phyloP scores from a whole-genome alignment of 2,329 filamentous ascomycete species.

The Penicillium sp. region DNA sequence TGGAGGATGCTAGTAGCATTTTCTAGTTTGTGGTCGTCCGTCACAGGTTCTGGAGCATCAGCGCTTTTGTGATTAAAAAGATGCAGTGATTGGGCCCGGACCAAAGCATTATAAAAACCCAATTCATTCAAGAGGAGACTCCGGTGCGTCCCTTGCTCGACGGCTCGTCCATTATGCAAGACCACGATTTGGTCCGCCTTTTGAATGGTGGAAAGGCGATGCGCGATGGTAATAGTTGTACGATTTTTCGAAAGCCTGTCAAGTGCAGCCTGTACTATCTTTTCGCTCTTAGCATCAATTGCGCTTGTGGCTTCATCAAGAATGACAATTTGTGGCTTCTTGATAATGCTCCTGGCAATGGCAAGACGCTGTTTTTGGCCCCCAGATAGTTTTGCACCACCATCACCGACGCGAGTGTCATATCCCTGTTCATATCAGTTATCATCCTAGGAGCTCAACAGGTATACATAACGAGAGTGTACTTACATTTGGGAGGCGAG shows the following conservation, averaged over 20 bases:
- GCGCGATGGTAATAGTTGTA: slow-evolving; percentile 90
- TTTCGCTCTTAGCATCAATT: slow-evolving; percentile 67
- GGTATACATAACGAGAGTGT: slow-evolving; percentile 47
- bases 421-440: slow-evolving; percentile 57
- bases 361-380: slow-evolving; percentile 81
- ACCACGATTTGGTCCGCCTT: slow-evolving; percentile 78
- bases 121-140: slow-evolving; percentile 58
- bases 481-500: slow-evolving; percentile 50
- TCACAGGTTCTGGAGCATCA: neutral
- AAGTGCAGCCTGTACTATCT: slow-evolving; percentile 68
- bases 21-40: neutral
- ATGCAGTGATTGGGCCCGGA: slow-evolving; percentile 44
- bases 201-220: slow-evolving; percentile 69
- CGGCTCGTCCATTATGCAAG: slow-evolving; percentile 64
- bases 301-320: slow-evolving; percentile 87
- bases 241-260: slow-evolving; percentile 71
- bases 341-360: slow-evolving; percentile 70
- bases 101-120: slow-evolving; percentile 64
- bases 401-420: slow-evolving; percentile 65
- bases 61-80: neutral
- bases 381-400: slow-evolving; percentile 70
- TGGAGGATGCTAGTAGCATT: neutral
- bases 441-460: slow-evolving; percentile 62
- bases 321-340: slow-evolving; percentile 75
- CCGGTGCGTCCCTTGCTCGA: slow-evolving; percentile 73